Evolutionary conservation across 2,329 filamentous ascomycete species (phyloP).

Genomic region (Phialemonium atrogriseum): DNA sequence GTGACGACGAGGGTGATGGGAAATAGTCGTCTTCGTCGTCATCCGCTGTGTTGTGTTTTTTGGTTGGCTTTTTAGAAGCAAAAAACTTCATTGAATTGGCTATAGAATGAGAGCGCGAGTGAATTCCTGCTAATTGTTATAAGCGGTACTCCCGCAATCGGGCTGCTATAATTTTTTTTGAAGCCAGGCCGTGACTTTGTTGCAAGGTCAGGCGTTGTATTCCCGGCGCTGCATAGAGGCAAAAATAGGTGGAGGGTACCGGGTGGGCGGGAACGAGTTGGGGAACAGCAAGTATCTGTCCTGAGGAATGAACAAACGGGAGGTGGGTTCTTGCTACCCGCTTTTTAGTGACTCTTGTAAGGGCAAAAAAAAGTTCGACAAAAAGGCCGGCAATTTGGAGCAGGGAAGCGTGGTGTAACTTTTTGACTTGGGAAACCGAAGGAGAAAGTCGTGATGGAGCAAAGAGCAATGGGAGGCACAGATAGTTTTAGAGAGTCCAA

Average conservation of each 20-base stretch:
- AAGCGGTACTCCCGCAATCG: slow-evolving; percentile 12
- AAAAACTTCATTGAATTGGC: slow-evolving; percentile 41
- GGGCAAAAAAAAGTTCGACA: slow-evolving; percentile 7
- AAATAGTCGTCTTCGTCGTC: slow-evolving; percentile 26
- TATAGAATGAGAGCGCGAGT: slow-evolving; percentile 5
- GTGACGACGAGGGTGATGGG: slow-evolving; percentile 14
- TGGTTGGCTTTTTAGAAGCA: slow-evolving; percentile 33
- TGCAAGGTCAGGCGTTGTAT: slow-evolving; percentile 17
- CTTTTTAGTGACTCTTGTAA: slow-evolving; percentile 4
- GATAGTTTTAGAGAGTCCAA: slow-evolving; percentile 6
- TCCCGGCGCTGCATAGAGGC: slow-evolving; percentile 13
- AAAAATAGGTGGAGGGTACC: slow-evolving; percentile 13
- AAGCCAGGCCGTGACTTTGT: slow-evolving; percentile 14
- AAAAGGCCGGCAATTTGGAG: no score
- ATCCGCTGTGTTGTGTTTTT: slow-evolving; percentile 28
- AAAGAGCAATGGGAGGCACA: slow-evolving; percentile 9
- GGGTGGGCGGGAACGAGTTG: slow-evolving; percentile 1
- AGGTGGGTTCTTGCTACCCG: no score
- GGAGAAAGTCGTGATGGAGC: no score
- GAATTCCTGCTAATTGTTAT: slow-evolving; percentile 11
- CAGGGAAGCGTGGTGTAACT: no score
- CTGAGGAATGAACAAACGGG: background rate
- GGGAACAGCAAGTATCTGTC: background rate
- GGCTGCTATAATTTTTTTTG: no score
- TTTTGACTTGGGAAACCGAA: no score